Conservation (phyloP, 2,329 filamentous ascomycete genomes). For the Aureobasidium sp. region DNA sequence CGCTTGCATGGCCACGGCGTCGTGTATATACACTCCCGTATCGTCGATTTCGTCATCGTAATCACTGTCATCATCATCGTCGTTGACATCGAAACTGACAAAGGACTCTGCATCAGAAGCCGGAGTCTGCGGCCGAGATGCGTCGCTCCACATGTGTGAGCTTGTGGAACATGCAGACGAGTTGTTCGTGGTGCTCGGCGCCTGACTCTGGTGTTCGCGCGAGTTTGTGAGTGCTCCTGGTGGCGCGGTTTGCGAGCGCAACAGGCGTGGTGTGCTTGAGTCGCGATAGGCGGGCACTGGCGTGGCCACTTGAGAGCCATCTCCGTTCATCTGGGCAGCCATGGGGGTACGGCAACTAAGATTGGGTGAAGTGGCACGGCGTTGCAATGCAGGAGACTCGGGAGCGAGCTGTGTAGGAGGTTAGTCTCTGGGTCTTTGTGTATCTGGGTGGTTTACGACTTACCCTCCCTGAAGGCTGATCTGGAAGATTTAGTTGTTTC, state of each 20-base stretch:
- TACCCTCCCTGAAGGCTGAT: constrained; percentile 5
- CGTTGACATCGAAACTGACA: constrained; percentile 14
- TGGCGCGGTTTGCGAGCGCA: constrained; percentile 24
- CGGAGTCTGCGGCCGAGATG: constrained; percentile 24
- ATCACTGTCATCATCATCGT: background rate
- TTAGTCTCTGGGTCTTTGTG: background rate
- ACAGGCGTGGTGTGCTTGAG: constrained; percentile 17
- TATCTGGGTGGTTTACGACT: background rate
- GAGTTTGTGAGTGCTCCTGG: constrained; percentile 16
- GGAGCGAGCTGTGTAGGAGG: constrained; percentile 5
- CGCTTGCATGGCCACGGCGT: constrained; percentile 1
- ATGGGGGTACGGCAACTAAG: constrained; percentile 1
- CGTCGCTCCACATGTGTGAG: constrained; percentile 22
- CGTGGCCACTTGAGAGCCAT: background rate
- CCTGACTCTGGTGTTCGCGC: constrained; percentile 13
- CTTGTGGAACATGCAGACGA: constrained; percentile 15
- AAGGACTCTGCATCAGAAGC: constrained; percentile 14
- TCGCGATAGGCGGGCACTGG: constrained; percentile 16
- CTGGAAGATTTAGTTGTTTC: constrained; percentile 16
- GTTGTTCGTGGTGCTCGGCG: constrained; percentile 7
- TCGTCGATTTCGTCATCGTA: background rate
- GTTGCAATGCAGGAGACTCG: constrained; percentile 1
- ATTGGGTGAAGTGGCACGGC: constrained; percentile 9
- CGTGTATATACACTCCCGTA: background rate
- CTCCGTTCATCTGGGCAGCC: background rate